Evolutionary conservation across 495 filamentous ascomycete species (phyloP).

Genomic region (Xylaria acuta): DNA sequence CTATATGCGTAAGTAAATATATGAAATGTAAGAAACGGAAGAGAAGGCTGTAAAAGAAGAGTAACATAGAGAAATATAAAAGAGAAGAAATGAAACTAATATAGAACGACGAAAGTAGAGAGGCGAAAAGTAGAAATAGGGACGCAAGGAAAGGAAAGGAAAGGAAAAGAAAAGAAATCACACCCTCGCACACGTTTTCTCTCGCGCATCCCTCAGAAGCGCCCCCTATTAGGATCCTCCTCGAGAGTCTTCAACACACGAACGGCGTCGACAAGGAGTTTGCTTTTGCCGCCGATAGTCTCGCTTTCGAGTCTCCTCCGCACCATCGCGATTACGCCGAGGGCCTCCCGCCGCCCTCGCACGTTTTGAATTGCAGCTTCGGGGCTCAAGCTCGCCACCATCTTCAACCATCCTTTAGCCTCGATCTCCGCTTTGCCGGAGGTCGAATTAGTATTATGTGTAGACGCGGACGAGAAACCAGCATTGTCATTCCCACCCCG

Average conservation of each 20-base stretch:
- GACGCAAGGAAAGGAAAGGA: constrained; percentile 24
- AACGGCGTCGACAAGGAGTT: constrained; percentile 53
- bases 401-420: constrained; percentile 36
- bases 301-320: constrained; percentile 48
- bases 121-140: not conserved
- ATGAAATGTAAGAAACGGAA: constrained; percentile 20
- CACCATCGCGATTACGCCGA: constrained; percentile 48
- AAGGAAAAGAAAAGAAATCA: constrained; percentile 28
- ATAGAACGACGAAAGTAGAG: constrained; percentile 17
- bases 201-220: constrained; percentile 40
- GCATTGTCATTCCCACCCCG: constrained; percentile 2
- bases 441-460: constrained; percentile 31
- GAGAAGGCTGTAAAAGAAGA: not conserved
- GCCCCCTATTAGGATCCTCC: constrained; percentile 42
- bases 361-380: constrained; percentile 38
- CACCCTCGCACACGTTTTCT: not conserved
- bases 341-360: constrained; percentile 42
- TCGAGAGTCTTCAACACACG: constrained; percentile 52
- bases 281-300: constrained; percentile 45
- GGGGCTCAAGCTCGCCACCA: constrained; percentile 30
- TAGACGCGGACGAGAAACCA: constrained; percentile 24
- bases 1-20: constrained; percentile 17
- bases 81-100: not conserved
- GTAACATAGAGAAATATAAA: not conserved
- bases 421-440: constrained; percentile 28